A percentile compares a stretch with the other conserved stretches of the same genome.
Conservation (phyloP, 2,329 filamentous ascomycete species). For the Colletotrichum limetticola region DNA sequence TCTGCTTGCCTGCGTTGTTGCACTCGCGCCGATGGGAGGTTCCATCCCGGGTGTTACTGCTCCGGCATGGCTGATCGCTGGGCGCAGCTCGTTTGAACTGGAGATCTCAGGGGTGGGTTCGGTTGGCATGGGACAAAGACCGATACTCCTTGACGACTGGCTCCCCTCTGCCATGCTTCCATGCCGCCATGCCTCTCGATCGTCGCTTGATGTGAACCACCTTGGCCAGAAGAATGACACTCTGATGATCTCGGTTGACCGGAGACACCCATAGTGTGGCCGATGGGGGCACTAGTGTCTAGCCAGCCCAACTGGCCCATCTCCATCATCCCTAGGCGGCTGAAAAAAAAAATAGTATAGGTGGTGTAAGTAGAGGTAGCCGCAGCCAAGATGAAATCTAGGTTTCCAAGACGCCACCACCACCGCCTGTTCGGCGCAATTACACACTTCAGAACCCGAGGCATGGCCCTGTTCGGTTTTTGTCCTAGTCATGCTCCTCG, state of each 20-base stretch:
- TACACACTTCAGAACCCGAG: slow-evolving; percentile 8
- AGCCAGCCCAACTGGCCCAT: neutral
- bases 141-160: neutral
- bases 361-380: neutral
- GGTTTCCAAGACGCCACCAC: neutral
- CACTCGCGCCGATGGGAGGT: slow-evolving; percentile 11
- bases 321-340: neutral
- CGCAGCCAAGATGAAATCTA: slow-evolving; percentile 8
- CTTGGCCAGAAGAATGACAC: neutral
- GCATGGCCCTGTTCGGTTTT: neutral
- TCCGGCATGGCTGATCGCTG: slow-evolving; percentile 27
- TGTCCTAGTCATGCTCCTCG: neutral
- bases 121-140: neutral
- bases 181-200: neutral
- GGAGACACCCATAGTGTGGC: slow-evolving; percentile 23
- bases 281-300: neutral
- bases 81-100: slow-evolving; percentile 18
- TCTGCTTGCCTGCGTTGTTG: slow-evolving; percentile 5
- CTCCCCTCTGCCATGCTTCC: neutral
- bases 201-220: neutral
- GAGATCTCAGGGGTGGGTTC: slow-evolving; percentile 2
- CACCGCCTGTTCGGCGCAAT: slow-evolving; percentile 24
- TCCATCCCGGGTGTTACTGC: slow-evolving; percentile 22
- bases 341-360: neutral
- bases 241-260: slow-evolving; percentile 23